These are phyloP conservation scores for rapeseed (Brassica napus) DNA, from an alignment of 345 rosid species.

Conservation along the genomic window DNA sequence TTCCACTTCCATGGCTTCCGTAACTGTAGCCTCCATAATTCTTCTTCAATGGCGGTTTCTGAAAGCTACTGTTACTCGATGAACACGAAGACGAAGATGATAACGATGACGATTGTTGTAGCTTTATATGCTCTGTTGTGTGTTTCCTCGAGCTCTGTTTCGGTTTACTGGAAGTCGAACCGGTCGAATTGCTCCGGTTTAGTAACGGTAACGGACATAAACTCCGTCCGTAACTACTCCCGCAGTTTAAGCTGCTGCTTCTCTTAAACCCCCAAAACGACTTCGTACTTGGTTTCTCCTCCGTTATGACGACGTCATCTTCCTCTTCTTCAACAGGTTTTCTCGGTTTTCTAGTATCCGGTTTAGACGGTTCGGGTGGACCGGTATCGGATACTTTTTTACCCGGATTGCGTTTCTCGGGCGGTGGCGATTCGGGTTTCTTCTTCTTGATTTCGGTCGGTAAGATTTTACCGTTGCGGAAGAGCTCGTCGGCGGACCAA, in stretches of 20 bases:
- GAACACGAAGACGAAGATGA: slow-evolving; percentile 31
- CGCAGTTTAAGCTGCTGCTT: slow-evolving; percentile 75
- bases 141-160: slow-evolving; percentile 54
- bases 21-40: slow-evolving; percentile 51
- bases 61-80: slow-evolving; percentile 37
- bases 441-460: slow-evolving; percentile 54
- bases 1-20: slow-evolving; percentile 51
- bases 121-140: slow-evolving; percentile 32
- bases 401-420: slow-evolving; percentile 12
- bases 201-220: slow-evolving; percentile 77
- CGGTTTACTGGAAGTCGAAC: slow-evolving; percentile 43
- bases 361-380: slow-evolving; percentile 18
- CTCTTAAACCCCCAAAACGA: slow-evolving; percentile 83
- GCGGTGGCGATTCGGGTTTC: slow-evolving; percentile 22
- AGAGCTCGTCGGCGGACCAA: slow-evolving; percentile 62
- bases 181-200: slow-evolving; percentile 75
- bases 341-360: slow-evolving; percentile 34
- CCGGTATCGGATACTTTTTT: neutral
- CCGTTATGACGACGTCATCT: slow-evolving; percentile 30
- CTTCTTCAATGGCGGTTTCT: slow-evolving; percentile 85
- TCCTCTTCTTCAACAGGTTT: slow-evolving; percentile 37
- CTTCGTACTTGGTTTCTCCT: slow-evolving; percentile 48
- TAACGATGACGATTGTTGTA: slow-evolving; percentile 31
- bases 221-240: slow-evolving; percentile 65
- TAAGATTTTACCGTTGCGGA: slow-evolving; percentile 53